Conservation (phyloP, 2,329 filamentous ascomycete genomes). For the Plectosphaerella cucumerina region DNA sequence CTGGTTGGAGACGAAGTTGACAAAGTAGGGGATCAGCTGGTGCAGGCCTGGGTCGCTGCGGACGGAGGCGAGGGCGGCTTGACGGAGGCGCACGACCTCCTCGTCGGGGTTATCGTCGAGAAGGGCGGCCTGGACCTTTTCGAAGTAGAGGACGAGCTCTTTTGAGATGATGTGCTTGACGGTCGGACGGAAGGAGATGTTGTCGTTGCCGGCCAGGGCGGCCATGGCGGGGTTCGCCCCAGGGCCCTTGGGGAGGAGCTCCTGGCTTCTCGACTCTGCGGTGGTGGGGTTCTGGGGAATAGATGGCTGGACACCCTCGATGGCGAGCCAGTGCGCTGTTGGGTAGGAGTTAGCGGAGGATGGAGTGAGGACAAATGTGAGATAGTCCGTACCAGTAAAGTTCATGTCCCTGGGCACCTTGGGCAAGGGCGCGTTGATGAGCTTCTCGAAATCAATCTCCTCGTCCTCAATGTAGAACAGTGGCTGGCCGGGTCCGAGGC, state of each 20-base stretch:
- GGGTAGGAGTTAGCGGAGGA: constrained; percentile 11
- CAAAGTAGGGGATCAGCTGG: constrained; percentile 93
- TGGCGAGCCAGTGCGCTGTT: constrained; percentile 90
- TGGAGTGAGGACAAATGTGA: constrained; percentile 3
- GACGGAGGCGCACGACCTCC: constrained; percentile 65
- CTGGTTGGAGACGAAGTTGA: constrained; percentile 92
- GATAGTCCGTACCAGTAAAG: constrained; percentile 66
- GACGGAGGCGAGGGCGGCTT: constrained; percentile 80
- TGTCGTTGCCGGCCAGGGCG: constrained; percentile 78
- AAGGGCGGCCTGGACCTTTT: constrained; percentile 86
- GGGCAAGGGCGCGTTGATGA: constrained; percentile 93
- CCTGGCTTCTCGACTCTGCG: constrained; percentile 76
- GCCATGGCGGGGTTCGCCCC: constrained; percentile 83
- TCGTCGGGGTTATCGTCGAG: constrained; percentile 86
- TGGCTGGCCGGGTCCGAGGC: constrained; percentile 86
- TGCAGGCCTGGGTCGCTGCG: constrained; percentile 88
- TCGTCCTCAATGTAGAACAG: constrained; percentile 98
- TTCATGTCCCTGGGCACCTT: constrained; percentile 91
- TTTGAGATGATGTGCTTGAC: constrained; percentile 97
- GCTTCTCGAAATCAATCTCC: constrained; percentile 97
- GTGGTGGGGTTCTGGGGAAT: constrained; percentile 95
- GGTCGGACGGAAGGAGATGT: constrained; percentile 77
- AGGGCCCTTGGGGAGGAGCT: constrained; percentile 84
- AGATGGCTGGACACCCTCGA: constrained; percentile 94
- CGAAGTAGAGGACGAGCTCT: constrained; percentile 94